Evolutionary conservation across 306 rosid species (phyloP), one percentile per base, ranked within the genome.

Genomic region (Oemleria cerasiformis): DNA sequence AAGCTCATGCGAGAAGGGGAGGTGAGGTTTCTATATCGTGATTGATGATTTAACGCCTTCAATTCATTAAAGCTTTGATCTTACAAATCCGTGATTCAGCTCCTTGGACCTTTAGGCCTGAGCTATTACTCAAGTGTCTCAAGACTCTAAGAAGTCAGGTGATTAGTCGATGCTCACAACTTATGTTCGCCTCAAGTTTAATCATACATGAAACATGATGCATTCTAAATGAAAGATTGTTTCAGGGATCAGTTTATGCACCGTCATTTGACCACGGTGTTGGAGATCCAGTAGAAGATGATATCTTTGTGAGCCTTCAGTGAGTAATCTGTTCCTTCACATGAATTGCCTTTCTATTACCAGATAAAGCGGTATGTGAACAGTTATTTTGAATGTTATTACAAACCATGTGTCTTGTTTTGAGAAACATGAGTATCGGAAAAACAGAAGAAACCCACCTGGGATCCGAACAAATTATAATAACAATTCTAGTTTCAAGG

Each of bases 1-100:
- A 94, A 79, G 96, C 99, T 3, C 97, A 94, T 86, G 96, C 92
- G 12, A 86, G 97, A 82, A 85, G 99, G 78, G 99, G 99, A 89
- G 99, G 99, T 91, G 77, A 83, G 88, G 75, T 67, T 75, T 72
- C 80, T 77, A 68, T 71, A 75, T 67, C 10, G 43, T 72, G 13
- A 38, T 71, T 71, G 54, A 73, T 76, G 54, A 41, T 62, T 80
- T 76, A 56, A 78, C 74, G 71, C 72, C 71, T 72, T 76, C 38
- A 73, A 68, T 64, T 76, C 67, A n/a, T 70, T 59, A 45, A 74
- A 47, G 45, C 54, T 43, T 73, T 85, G 70, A 84, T 77, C 63
- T 81, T 79, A 86, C 75, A 50, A 78, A 59, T 88, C 84, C 73
- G 75, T 72, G 68, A 80, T 65, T 84, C 94, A 91, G 99, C 96